Conservation (phyloP, 495 filamentous ascomycete species). For the Penicillium odoratum region DNA sequence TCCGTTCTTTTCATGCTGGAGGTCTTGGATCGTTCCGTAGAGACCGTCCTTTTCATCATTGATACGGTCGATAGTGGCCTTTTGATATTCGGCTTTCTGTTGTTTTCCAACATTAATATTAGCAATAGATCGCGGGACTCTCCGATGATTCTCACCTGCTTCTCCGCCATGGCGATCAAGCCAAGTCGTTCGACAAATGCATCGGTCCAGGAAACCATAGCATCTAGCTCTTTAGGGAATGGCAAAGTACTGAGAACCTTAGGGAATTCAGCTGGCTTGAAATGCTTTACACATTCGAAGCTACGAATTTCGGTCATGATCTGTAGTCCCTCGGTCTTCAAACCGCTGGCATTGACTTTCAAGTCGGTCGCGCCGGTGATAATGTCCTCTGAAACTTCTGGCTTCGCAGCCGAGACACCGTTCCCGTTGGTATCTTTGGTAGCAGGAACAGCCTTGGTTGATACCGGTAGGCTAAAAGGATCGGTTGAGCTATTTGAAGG, state of each 20-base stretch:
- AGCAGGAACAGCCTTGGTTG: background rate
- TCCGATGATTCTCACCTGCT: constrained; percentile 1
- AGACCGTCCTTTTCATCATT: background rate
- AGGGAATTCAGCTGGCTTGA: constrained; percentile 4
- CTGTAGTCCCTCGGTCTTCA: too few relatives aligned
- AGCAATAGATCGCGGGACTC: background rate
- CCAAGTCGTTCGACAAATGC: constrained; percentile 14
- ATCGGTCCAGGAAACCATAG: constrained; percentile 15
- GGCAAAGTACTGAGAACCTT: constrained; percentile 4
- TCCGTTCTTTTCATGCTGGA: background rate
- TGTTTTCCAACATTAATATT: background rate
- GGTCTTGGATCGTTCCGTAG: background rate
- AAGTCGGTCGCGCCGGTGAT: background rate
- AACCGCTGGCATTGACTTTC: background rate
- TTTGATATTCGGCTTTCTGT: background rate
- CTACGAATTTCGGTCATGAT: constrained; percentile 2
- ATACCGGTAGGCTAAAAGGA: background rate
- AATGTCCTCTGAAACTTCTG: background rate
- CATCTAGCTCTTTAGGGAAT: constrained; percentile 7
- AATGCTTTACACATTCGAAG: constrained; percentile 8
- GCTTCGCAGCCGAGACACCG: constrained; percentile 1
- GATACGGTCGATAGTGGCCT: background rate
- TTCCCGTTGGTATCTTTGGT: constrained; percentile 3
- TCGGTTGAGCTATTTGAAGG: constrained; percentile 5
- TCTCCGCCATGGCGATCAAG: constrained; percentile 3